phyloP scores from a whole-genome alignment of 2,329 filamentous ascomycete species.

The Aspergillus tamarii region DNA sequence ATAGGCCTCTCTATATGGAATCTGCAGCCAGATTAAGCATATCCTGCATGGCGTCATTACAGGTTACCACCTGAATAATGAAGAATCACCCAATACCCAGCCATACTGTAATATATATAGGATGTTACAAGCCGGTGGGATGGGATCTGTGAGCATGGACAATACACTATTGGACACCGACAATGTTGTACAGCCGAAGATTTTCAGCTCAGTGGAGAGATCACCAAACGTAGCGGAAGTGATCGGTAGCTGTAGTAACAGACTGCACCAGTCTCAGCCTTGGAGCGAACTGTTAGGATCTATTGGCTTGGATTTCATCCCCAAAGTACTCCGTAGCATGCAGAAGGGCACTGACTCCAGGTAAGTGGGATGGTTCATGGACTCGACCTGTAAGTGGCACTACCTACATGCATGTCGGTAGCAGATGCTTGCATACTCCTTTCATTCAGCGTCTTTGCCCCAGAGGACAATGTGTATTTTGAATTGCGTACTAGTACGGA shows the following conservation, averaged over 20 bases:
- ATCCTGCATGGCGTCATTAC: conserved; percentile 3
- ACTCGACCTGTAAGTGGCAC: conserved; percentile 5
- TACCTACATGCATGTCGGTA: conserved; percentile 1
- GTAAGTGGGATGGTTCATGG: conserved; percentile 6
- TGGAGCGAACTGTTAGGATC: not conserved
- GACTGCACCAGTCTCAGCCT: not conserved
- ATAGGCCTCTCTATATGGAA: not conserved
- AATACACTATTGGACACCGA: not conserved
- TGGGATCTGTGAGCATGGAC: not conserved
- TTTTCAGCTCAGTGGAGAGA: conserved; percentile 1
- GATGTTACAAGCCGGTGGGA: not conserved
- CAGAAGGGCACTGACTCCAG: not conserved
- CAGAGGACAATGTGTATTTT: not conserved
- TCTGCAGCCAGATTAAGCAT: conserved; percentile 12
- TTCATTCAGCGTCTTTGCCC: not conserved
- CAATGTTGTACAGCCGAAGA: not conserved
- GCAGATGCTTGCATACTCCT: not conserved
- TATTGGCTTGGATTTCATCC: not conserved
- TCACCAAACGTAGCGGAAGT: not conserved
- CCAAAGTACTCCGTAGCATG: not conserved
- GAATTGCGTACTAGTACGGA: not conserved
- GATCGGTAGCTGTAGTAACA: conserved; percentile 5
- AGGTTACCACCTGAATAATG: not conserved
- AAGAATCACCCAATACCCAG: not conserved
- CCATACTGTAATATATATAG: not conserved